These are phyloP conservation scores for Rickenella mellea DNA, from an alignment of 768 basidiomycete species.

Conservation along the genomic window DNA sequence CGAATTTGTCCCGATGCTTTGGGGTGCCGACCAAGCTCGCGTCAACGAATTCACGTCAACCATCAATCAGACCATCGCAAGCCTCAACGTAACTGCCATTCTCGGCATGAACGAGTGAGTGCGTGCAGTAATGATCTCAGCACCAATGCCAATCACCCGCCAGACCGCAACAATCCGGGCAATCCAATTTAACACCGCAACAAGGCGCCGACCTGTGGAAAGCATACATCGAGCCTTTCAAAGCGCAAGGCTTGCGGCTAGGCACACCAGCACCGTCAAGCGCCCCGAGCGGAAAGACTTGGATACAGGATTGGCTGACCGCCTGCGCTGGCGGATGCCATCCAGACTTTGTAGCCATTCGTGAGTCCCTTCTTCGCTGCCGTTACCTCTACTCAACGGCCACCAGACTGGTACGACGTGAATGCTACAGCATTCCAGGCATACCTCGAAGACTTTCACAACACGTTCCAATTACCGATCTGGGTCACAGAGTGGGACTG, in stretches of 20 bases:
- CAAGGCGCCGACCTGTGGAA: slow-evolving; percentile 44
- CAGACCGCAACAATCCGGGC: slow-evolving; percentile 28
- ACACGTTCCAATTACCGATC: slow-evolving; percentile 40
- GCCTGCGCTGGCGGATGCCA: slow-evolving; percentile 42
- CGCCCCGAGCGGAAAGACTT: slow-evolving; percentile 41
- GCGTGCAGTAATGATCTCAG: background rate
- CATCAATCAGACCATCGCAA: slow-evolving; percentile 30
- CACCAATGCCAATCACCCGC: slow-evolving; percentile 7
- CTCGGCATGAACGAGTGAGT: slow-evolving; percentile 46
- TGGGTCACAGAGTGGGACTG: slow-evolving; percentile 60
- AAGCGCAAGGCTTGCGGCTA: slow-evolving; percentile 31
- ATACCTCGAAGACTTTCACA: slow-evolving; percentile 39
- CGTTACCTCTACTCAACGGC: background rate
- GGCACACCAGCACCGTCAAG: slow-evolving; percentile 47
- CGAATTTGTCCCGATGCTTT: slow-evolving; percentile 51
- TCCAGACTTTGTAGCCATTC: slow-evolving; percentile 48
- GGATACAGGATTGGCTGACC: slow-evolving; percentile 42
- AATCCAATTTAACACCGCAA: slow-evolving; percentile 40
- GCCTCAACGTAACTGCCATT: slow-evolving; percentile 27
- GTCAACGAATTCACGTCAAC: slow-evolving; percentile 29
- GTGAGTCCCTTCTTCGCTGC: slow-evolving; percentile 20
- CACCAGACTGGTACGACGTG: slow-evolving; percentile 44
- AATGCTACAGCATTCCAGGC: slow-evolving; percentile 43
- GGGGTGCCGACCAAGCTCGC: slow-evolving; percentile 28
- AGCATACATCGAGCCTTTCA: slow-evolving; percentile 41